Evolutionary conservation across 176 grass and related monocot species (phyloP).

Genomic region (Oryza meyeriana): DNA sequence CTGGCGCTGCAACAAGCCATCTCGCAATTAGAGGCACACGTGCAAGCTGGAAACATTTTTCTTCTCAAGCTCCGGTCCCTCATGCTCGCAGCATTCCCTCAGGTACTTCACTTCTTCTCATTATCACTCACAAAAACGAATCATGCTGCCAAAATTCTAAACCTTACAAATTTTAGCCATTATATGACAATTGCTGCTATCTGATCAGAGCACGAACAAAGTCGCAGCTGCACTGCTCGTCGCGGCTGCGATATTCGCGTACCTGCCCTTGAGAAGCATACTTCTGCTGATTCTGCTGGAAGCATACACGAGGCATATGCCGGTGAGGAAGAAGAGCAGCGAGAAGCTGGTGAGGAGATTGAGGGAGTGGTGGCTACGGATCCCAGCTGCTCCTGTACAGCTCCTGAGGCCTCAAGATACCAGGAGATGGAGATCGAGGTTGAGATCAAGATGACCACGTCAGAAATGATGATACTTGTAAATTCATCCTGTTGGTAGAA

Average conservation of each 20-base stretch:
- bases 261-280: slow-evolving; percentile 56
- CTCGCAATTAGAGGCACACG: slow-evolving; percentile 67
- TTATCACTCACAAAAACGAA: background rate
- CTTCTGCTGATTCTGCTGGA: slow-evolving; percentile 57
- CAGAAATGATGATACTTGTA: background rate
- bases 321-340: slow-evolving; percentile 73
- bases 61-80: slow-evolving; percentile 91
- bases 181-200: background rate
- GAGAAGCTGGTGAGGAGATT: slow-evolving; percentile 81
- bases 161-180: background rate
- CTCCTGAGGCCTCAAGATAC: slow-evolving; percentile 43
- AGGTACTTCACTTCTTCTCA: slow-evolving; percentile 30
- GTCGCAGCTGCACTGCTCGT: slow-evolving; percentile 46
- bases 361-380: slow-evolving; percentile 82
- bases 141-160: too few species aligned
- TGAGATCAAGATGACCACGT: slow-evolving; percentile 30
- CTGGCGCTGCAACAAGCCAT: slow-evolving; percentile 74
- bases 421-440: slow-evolving; percentile 44
- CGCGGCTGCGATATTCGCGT: slow-evolving; percentile 32
- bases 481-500: slow-evolving; percentile 10
- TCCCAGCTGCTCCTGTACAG: slow-evolving; percentile 78
- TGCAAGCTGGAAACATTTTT: slow-evolving; percentile 74
- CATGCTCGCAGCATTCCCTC: slow-evolving; percentile 76
- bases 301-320: slow-evolving; percentile 89
- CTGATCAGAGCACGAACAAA: slow-evolving; percentile 64